Evolutionary conservation across 1,284 basidiomycete species (phyloP).

Genomic region (Boletellus deceptivus): DNA sequence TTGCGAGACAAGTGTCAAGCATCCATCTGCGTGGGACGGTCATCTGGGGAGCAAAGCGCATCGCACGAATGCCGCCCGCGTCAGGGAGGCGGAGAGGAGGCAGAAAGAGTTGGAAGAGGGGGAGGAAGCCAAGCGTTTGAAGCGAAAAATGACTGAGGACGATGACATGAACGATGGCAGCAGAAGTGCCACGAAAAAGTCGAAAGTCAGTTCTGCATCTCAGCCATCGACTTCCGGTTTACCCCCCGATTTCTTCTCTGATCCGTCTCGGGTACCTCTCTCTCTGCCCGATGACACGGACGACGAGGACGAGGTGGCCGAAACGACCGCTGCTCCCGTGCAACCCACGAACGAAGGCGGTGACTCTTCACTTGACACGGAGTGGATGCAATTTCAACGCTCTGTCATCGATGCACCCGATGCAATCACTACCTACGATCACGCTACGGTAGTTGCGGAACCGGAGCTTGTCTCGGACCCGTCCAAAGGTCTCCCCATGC

Average conservation of each 20-base stretch:
- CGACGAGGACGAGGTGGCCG: slow-evolving; percentile 41
- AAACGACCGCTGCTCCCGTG: neutral
- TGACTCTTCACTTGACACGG: slow-evolving; percentile 49
- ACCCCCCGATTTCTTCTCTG: slow-evolving; percentile 78
- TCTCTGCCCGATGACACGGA: slow-evolving; percentile 41
- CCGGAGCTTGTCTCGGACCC: slow-evolving; percentile 51
- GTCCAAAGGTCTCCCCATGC: slow-evolving; percentile 53
- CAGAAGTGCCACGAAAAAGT: slow-evolving; percentile 33
- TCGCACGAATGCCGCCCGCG: slow-evolving; percentile 56
- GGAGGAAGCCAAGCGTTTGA: slow-evolving; percentile 28
- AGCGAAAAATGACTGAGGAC: slow-evolving; percentile 44
- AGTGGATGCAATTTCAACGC: slow-evolving; percentile 69
- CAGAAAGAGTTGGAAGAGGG: slow-evolving; percentile 38
- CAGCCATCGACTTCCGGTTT: slow-evolving; percentile 35
- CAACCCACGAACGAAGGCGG: slow-evolving; percentile 14
- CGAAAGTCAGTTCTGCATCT: slow-evolving; percentile 25
- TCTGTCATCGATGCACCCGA: slow-evolving; percentile 48
- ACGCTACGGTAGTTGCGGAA: slow-evolving; percentile 70
- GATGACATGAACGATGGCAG: slow-evolving; percentile 1
- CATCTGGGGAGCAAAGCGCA: slow-evolving; percentile 80
- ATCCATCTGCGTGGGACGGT: slow-evolving; percentile 79
- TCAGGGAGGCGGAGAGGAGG: slow-evolving; percentile 51
- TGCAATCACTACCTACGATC: slow-evolving; percentile 53
- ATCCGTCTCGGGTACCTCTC: slow-evolving; percentile 55
- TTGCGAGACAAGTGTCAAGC: slow-evolving; percentile 64